These are phyloP conservation scores for Talaromyces sp. DNA, from an alignment of 2,329 filamentous ascomycete genomes.

Conservation along the genomic window DNA sequence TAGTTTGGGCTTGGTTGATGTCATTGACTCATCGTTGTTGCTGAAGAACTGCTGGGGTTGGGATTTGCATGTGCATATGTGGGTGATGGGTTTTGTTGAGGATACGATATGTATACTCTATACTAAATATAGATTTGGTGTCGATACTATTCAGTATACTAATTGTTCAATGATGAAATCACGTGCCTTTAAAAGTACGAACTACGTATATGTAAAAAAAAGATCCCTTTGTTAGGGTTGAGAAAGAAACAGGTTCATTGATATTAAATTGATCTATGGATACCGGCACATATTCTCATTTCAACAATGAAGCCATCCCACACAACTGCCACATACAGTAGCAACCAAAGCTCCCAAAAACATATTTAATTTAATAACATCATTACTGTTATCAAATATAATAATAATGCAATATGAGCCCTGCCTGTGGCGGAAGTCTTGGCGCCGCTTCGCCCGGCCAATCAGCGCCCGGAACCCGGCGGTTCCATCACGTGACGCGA, in stretches of 20 bases:
- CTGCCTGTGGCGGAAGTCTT: constrained; percentile 14
- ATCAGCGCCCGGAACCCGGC: constrained; percentile 19
- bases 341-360: background rate
- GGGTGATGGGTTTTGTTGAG: background rate
- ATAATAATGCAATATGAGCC: too few species aligned
- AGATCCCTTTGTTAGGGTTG: too few species aligned
- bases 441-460: constrained; percentile 19
- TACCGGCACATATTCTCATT: background rate
- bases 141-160: background rate
- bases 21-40: background rate
- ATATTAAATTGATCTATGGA: background rate
- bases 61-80: background rate
- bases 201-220: background rate
- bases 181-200: background rate
- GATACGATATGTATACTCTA: background rate
- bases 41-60: background rate
- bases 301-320: background rate
- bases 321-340: background rate
- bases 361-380: too few species aligned
- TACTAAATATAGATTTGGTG: background rate
- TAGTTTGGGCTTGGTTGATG: background rate
- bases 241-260: background rate
- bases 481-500: constrained; percentile 25
- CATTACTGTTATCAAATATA: too few species aligned
- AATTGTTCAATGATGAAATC: background rate